Conservation (phyloP, 768 basidiomycete species). For the Lactifluus piperatus region DNA sequence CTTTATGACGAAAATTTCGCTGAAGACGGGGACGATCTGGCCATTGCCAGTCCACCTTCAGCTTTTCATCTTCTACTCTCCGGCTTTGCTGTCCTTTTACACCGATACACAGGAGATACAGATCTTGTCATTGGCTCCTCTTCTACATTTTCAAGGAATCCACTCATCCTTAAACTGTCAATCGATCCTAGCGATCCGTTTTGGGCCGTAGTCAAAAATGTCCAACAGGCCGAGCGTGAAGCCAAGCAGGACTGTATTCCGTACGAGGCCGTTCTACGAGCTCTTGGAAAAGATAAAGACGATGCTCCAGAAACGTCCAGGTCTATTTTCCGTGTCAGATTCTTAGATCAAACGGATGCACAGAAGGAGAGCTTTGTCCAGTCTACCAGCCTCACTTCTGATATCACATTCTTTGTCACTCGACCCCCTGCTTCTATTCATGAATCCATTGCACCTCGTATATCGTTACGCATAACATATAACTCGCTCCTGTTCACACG, state of each 20-base stretch:
- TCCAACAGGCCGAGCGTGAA: constrained; percentile 77
- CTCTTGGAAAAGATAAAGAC: constrained; percentile 57
- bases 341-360: constrained; percentile 86
- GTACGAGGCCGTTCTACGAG: constrained; percentile 65
- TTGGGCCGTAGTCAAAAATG: constrained; percentile 78
- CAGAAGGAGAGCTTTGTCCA: constrained; percentile 66
- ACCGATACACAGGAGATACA: constrained; percentile 92
- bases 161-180: constrained; percentile 75
- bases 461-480: constrained; percentile 81
- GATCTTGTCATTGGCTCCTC: constrained; percentile 90
- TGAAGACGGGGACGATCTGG: constrained; percentile 41
- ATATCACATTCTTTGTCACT: constrained; percentile 85
- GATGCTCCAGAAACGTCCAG: constrained; percentile 42
- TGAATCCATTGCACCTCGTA: constrained; percentile 59
- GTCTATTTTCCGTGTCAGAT: constrained; percentile 88
- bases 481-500: constrained; percentile 91
- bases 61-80: constrained; percentile 88
- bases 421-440: constrained; percentile 60
- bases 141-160: constrained; percentile 62
- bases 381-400: constrained; percentile 79
- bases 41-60: constrained; percentile 46
- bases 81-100: constrained; percentile 85
- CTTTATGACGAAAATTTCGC: constrained; percentile 55
- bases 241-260: constrained; percentile 77
- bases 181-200: constrained; percentile 83